phyloP scores from a whole-genome alignment of 805 yeast genomes.

The Metschnikowia lunata region DNA sequence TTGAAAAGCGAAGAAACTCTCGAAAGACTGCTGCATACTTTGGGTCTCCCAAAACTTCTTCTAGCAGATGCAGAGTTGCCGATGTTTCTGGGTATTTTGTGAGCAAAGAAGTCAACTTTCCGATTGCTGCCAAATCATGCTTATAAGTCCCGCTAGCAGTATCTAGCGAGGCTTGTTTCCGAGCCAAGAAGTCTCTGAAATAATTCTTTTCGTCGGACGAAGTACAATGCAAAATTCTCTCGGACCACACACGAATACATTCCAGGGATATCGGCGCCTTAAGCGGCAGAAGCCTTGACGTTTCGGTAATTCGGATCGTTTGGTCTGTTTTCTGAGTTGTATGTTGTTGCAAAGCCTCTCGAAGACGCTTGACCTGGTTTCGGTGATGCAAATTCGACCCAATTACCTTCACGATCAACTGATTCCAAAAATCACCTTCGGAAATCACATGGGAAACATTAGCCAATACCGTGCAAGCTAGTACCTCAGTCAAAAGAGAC shows the following conservation, averaged over 20 bases:
- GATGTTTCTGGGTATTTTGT: neutral
- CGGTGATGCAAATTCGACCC: conserved; percentile 68
- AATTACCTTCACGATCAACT: conserved; percentile 51
- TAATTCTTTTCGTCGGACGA: neutral
- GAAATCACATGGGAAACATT: conserved; percentile 54
- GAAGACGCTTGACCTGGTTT: conserved; percentile 64
- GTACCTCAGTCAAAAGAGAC: conserved; percentile 56
- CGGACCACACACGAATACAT: conserved; percentile 5
- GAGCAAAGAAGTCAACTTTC: conserved; percentile 1
- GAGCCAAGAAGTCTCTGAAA: neutral
- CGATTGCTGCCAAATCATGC: conserved; percentile 1
- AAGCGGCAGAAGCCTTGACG: conserved; percentile 2
- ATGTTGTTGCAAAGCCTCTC: conserved; percentile 68
- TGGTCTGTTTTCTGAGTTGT: conserved; percentile 23
- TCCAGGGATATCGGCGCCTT: conserved; percentile 3
- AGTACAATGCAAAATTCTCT: neutral
- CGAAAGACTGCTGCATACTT: conserved; percentile 10
- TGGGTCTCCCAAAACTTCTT: conserved; percentile 9
- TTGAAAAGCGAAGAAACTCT: conserved; percentile 11
- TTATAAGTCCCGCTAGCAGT: neutral
- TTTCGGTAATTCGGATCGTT: neutral
- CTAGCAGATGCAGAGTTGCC: conserved; percentile 5
- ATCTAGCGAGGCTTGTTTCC: conserved; percentile 1
- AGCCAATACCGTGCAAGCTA: conserved; percentile 45
- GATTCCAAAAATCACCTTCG: conserved; percentile 78